These are phyloP conservation scores for Diversispora eburnea DNA, from an alignment of 192 early-diverging fungal species.

Conservation along the genomic window DNA sequence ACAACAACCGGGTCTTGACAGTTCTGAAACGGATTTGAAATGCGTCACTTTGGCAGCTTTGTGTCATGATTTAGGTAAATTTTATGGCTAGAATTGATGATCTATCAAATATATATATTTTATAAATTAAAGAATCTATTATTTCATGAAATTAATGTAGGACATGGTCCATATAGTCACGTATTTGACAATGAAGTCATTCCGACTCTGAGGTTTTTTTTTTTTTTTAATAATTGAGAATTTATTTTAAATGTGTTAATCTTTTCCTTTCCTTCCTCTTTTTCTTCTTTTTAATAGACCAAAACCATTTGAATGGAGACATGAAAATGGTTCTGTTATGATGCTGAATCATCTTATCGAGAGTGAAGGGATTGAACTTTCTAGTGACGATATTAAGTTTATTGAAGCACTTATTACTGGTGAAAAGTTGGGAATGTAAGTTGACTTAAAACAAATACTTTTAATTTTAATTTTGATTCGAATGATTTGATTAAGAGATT, in stretches of 20 bases:
- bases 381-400: slow-evolving; percentile 52
- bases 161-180: slow-evolving; percentile 96
- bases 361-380: slow-evolving; percentile 66
- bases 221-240: background rate
- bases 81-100: too few species aligned
- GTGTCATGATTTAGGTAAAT: slow-evolving; percentile 83
- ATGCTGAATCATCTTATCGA: slow-evolving; percentile 82
- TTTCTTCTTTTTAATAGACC: slow-evolving; percentile 31
- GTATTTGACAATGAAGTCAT: slow-evolving; percentile 92
- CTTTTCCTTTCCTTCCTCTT: background rate
- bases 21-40: slow-evolving; percentile 73
- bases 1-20: slow-evolving; percentile 76
- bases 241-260: background rate
- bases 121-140: background rate
- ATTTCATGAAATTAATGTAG: slow-evolving; percentile 31
- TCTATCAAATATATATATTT: too few species aligned
- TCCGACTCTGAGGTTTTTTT: slow-evolving; percentile 45
- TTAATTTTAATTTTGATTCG: background rate
- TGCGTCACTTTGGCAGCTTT: slow-evolving; percentile 89
- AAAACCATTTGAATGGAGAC: slow-evolving; percentile 58
- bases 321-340: slow-evolving; percentile 78
- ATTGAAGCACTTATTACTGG: slow-evolving; percentile 77
- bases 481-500: background rate
- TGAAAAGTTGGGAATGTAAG: slow-evolving; percentile 15
- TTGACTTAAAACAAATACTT: background rate